These are phyloP conservation scores for Hymenoscyphus linearis DNA, from an alignment of 2,329 filamentous ascomycete species.

Conservation along the genomic window DNA sequence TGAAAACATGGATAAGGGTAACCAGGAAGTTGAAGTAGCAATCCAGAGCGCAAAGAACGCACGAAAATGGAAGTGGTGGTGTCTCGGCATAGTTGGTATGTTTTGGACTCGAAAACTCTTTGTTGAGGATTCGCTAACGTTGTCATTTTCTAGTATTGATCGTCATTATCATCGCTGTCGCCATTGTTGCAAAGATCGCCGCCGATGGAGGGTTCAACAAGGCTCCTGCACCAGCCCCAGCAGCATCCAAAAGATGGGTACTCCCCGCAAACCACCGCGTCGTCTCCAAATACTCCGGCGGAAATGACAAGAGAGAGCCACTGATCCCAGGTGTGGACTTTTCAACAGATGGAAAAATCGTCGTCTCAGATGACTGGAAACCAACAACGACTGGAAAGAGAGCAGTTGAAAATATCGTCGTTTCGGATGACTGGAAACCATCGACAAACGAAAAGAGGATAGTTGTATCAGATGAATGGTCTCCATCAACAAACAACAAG, in stretches of 20 bases:
- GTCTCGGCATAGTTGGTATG: slow-evolving; percentile 66
- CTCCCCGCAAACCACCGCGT: slow-evolving; percentile 12
- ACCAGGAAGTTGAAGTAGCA: slow-evolving; percentile 74
- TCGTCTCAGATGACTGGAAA: slow-evolving; percentile 9
- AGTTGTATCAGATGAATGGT: too few relatives aligned
- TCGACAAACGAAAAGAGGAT: too few relatives aligned
- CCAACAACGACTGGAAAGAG: background rate
- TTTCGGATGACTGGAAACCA: too few relatives aligned
- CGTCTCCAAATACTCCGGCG: slow-evolving; percentile 9
- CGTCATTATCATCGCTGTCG: slow-evolving; percentile 42
- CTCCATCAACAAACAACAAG: too few relatives aligned
- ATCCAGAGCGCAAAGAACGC: slow-evolving; percentile 69
- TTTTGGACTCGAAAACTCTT: slow-evolving; percentile 5
- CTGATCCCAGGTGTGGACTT: slow-evolving; percentile 12
- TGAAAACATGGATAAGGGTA: slow-evolving; percentile 79
- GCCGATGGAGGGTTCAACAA: slow-evolving; percentile 25
- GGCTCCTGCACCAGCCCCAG: background rate
- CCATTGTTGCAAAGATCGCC: slow-evolving; percentile 45
- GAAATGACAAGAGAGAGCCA: slow-evolving; percentile 1
- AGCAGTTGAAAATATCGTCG: too few relatives aligned
- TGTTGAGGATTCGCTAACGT: slow-evolving; percentile 10
- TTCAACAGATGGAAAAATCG: slow-evolving; percentile 6
- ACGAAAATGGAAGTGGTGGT: slow-evolving; percentile 87
- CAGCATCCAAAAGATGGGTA: slow-evolving; percentile 20
- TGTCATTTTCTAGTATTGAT: slow-evolving; percentile 43